Base-by-base conservation (phyloP, 1,284 basidiomycete genomes). In the Hypsizygus ulmarius region DNA sequence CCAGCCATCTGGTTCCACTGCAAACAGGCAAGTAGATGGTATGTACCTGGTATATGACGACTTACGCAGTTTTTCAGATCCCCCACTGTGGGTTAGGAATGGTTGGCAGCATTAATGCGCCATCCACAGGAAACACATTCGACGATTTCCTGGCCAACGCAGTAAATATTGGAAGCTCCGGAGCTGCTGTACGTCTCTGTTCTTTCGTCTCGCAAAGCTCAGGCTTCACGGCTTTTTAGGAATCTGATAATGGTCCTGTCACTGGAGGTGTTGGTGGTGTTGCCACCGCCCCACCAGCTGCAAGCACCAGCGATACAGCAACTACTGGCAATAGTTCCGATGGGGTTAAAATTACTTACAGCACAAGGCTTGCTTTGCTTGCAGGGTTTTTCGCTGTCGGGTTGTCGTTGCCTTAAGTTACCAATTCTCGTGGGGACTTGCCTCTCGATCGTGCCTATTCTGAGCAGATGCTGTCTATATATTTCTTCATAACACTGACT, bases 1-100 rank as follows among this genome's bases (percentile, higher is more conserved):
- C 12, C 38, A 81, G 78, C 78, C 21, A 77, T 82, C 47, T 86
- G 79, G 78, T 84, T 80, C 73, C 78, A 78, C 67, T 87, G 84
- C 70, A 81, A 80, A 61, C 67, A 74, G 54, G 67, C 69, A 32
- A 46, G 53, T 36, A 45, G 11, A n/a, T 8, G 16, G 7, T 18
- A 12, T 42, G 11, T n/a, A 34, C 3, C 14, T 12, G 29, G 12
- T 14, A 16, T 0, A 39, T 37, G 18, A 8, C 36, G 25, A 14
- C 15, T 48, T 39, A 39, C 44, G 19, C 4, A 25, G 16, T 33
- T 34, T 5, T 40, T 14, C 19, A 69, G 65, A 51, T 67, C 1
- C 39, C 52, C 3, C 82, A 84, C 63, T 84, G 82, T 59, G 73
- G 75, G 21, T 50, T 68, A 50, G 81, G 81, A 27, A 81, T 82